A percentile compares a stretch with the other conserved stretches of the same genome.
Conservation (phyloP, 1,284 basidiomycete genomes). For the Ganoderma meredithae region DNA sequence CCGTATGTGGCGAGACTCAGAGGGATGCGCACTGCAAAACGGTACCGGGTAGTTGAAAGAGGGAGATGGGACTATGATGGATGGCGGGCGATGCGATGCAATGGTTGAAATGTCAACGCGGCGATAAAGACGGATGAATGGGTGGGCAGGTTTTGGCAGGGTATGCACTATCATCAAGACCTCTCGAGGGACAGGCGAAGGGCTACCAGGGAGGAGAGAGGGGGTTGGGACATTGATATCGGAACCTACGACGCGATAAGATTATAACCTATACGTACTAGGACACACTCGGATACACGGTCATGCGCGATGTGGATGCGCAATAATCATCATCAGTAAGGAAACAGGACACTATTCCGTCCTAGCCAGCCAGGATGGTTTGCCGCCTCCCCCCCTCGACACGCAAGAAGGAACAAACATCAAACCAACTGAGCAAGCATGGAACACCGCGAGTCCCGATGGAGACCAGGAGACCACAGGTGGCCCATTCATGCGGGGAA, state of each 20-base stretch:
- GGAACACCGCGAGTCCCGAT: not conserved
- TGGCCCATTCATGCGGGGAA: conserved; percentile 16
- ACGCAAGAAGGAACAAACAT: not conserved
- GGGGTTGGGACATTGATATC: not conserved
- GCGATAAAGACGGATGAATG: not conserved
- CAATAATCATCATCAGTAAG: conserved; percentile 14
- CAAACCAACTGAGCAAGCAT: not conserved
- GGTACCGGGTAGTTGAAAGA: not conserved
- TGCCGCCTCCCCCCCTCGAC: not conserved
- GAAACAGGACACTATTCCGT: not conserved
- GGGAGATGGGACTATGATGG: not conserved
- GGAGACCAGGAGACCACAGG: not conserved
- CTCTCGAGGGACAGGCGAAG: conserved; percentile 4
- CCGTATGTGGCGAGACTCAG: not conserved
- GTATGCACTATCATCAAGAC: conserved; percentile 10
- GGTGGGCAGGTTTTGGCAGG: not conserved
- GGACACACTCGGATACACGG: conserved; percentile 29
- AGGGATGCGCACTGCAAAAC: not conserved
- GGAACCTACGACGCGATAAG: conserved; percentile 10
- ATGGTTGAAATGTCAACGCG: not conserved
- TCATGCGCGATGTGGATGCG: conserved; percentile 8
- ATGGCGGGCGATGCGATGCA: not conserved
- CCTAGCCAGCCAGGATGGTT: not conserved
- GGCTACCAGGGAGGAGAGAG: not conserved
- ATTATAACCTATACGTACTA: conserved; percentile 33